A percentile compares a stretch with the other conserved stretches of the same genome.
These are phyloP conservation scores for Yamadazyma diospyri DNA, from an alignment of 1,139 yeast species.

Conservation along the genomic window DNA sequence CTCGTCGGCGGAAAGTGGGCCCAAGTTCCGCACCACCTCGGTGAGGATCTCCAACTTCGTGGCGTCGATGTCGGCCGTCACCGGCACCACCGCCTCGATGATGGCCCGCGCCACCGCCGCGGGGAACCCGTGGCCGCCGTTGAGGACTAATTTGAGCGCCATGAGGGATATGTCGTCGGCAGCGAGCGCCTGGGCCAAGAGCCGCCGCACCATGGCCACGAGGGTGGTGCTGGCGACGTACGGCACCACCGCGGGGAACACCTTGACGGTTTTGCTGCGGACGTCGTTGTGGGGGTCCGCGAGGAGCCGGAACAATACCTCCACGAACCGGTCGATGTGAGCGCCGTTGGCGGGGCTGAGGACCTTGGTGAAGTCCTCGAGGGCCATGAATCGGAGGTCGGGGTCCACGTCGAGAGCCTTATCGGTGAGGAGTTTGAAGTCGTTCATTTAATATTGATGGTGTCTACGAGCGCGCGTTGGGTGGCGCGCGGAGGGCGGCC, in stretches of 20 bases:
- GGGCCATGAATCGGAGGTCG: slow-evolving; percentile 83
- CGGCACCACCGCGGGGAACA: slow-evolving; percentile 44
- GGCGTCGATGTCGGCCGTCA: slow-evolving; percentile 25
- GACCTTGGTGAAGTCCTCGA: slow-evolving; percentile 65
- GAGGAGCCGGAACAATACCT: slow-evolving; percentile 50
- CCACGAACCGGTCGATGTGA: slow-evolving; percentile 39
- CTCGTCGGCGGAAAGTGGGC: slow-evolving; percentile 45
- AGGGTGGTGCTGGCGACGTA: slow-evolving; percentile 25
- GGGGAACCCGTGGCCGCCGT: slow-evolving; percentile 23
- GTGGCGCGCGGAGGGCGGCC: slow-evolving; percentile 1
- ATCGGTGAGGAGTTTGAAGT: slow-evolving; percentile 32
- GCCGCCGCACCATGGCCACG: slow-evolving; percentile 21
- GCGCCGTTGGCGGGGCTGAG: slow-evolving; percentile 24
- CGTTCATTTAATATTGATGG: slow-evolving; percentile 13
- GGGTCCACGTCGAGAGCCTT: slow-evolving; percentile 69
- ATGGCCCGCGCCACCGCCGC: slow-evolving; percentile 21
- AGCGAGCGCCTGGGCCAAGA: slow-evolving; percentile 22
- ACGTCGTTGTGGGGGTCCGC: slow-evolving; percentile 73
- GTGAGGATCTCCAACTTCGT: slow-evolving; percentile 64
- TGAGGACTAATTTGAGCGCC: slow-evolving; percentile 64
- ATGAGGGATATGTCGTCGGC: slow-evolving; percentile 23
- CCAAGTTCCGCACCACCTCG: slow-evolving; percentile 56
- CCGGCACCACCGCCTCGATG: slow-evolving; percentile 21
- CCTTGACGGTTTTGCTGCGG: slow-evolving; percentile 69
- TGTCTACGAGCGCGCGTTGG: slow-evolving; percentile 6